Evolutionary conservation across 805 yeast species (phyloP).

Genomic region (Kodamaea laetipori): DNA sequence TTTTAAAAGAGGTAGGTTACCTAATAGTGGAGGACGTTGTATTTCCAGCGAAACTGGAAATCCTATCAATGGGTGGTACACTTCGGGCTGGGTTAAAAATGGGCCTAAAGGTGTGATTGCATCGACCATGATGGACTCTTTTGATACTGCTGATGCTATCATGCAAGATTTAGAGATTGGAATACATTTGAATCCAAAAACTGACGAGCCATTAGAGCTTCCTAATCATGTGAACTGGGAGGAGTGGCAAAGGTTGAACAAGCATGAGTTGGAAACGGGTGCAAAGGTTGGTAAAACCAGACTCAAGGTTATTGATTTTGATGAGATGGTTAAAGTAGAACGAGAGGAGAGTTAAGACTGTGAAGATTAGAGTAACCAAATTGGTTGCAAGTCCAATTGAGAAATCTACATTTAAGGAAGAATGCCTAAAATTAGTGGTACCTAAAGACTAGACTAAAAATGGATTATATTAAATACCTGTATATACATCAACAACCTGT

Average conservation of each 20-base stretch:
- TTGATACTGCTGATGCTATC: conserved; percentile 68
- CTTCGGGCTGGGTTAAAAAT: conserved; percentile 87
- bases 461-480: neutral
- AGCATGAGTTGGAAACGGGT: conserved; percentile 55
- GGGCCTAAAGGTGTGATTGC: conserved; percentile 93
- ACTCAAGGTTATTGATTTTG: conserved; percentile 41
- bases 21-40: conserved; percentile 39
- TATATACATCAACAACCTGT: conserved; percentile 27
- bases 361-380: too few relatives aligned
- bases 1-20: conserved; percentile 33
- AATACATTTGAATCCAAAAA: conserved; percentile 20
- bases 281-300: conserved; percentile 51
- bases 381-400: too few relatives aligned
- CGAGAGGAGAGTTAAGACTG: too few relatives aligned
- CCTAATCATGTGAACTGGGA: conserved; percentile 52
- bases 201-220: neutral
- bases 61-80: conserved; percentile 56
- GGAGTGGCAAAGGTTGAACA: conserved; percentile 64
- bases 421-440: too few relatives aligned
- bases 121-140: conserved; percentile 83
- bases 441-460: too few relatives aligned
- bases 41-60: conserved; percentile 19
- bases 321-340: conserved; percentile 7
- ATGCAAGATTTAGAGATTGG: conserved; percentile 53
- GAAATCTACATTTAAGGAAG: too few relatives aligned